phyloP scores from a whole-genome alignment of 768 basidiomycete genomes.

The Amanita pseudoporphyria region DNA sequence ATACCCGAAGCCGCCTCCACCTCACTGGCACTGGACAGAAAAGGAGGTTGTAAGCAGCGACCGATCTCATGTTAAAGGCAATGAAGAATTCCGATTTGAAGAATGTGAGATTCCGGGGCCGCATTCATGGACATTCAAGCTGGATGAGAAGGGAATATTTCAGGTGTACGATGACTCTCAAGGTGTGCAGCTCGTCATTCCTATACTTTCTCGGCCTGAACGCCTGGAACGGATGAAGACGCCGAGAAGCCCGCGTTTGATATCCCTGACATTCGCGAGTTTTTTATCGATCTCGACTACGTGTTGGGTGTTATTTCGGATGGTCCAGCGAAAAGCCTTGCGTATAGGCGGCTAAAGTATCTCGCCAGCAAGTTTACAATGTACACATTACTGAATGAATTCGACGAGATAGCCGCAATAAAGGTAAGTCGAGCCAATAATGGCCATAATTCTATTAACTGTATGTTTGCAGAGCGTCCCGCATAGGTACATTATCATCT shows the following conservation, averaged over 20 bases:
- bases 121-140: slow-evolving; percentile 52
- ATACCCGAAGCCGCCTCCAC: slow-evolving; percentile 88
- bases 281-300: slow-evolving; percentile 93
- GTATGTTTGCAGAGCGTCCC: slow-evolving; percentile 49
- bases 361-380: slow-evolving; percentile 90
- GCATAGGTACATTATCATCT: slow-evolving; percentile 51
- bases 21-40: slow-evolving; percentile 88
- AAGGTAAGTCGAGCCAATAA: slow-evolving; percentile 49
- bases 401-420: slow-evolving; percentile 92
- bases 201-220: neutral
- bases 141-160: slow-evolving; percentile 88
- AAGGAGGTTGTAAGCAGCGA: slow-evolving; percentile 37
- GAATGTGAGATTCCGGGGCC: slow-evolving; percentile 65
- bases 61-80: slow-evolving; percentile 16
- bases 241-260: slow-evolving; percentile 56
- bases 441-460: neutral
- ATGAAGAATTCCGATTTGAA: slow-evolving; percentile 57
- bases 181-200: slow-evolving; percentile 16
- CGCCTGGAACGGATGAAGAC: slow-evolving; percentile 16
- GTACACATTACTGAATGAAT: slow-evolving; percentile 87
- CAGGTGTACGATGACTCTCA: slow-evolving; percentile 58
- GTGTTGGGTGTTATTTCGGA: slow-evolving; percentile 86
- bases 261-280: slow-evolving; percentile 84
- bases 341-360: slow-evolving; percentile 86
- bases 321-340: slow-evolving; percentile 94